phyloP scores from a whole-genome alignment of 345 rosid species.

The Hibiscus mutabilis region DNA sequence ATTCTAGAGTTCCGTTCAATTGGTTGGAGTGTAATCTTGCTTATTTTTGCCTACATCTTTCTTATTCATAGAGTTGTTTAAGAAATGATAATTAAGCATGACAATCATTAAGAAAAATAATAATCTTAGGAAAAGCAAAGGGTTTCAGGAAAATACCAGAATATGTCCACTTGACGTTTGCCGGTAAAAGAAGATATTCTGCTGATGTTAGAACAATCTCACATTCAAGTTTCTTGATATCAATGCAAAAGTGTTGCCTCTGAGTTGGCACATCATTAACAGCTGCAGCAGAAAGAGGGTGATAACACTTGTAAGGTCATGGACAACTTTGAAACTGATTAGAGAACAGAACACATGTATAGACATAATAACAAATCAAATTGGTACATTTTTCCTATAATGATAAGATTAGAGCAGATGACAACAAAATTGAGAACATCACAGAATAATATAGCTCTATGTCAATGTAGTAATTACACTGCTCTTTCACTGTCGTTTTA shows the following conservation, averaged over 20 bases:
- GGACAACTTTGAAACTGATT: slow-evolving; percentile 9
- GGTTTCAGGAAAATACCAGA: slow-evolving; percentile 38
- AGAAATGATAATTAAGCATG: not conserved
- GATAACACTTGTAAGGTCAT: not conserved
- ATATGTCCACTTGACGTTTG: slow-evolving; percentile 58
- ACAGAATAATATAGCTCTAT: not conserved
- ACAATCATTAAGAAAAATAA: not conserved
- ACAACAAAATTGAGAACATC: slow-evolving; percentile 14
- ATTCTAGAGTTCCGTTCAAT: not conserved
- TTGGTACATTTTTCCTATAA: not conserved
- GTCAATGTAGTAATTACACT: slow-evolving; percentile 33
- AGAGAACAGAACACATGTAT: not conserved
- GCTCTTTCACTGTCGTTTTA: slow-evolving; percentile 43
- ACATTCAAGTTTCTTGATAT: slow-evolving; percentile 59
- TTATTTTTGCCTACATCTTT: not conserved
- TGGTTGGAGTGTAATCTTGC: not conserved
- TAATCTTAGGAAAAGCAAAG: not conserved
- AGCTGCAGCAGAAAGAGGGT: slow-evolving; percentile 29
- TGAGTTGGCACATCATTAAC: slow-evolving; percentile 35
- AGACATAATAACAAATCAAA: not conserved
- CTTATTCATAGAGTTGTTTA: not conserved
- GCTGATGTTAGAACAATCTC: slow-evolving; percentile 82
- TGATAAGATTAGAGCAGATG: not conserved
- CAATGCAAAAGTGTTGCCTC: slow-evolving; percentile 41
- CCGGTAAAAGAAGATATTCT: slow-evolving; percentile 67